These are phyloP conservation scores for Inga oerstediana DNA, from an alignment of 306 rosid genomes.

Conservation along the genomic window DNA sequence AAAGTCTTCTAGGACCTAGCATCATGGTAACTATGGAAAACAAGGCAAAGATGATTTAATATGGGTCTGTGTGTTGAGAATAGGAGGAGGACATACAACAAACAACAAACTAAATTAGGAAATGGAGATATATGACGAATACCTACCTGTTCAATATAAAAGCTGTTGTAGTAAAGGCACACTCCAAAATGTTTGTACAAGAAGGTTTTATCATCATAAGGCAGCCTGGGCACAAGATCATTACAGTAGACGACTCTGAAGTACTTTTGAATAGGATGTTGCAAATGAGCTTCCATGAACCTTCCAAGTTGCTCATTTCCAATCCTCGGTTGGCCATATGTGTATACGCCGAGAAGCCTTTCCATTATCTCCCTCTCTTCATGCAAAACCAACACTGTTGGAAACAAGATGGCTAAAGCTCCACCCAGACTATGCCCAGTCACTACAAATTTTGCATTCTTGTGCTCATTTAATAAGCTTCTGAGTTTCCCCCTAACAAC, in stretches of 20 bases:
- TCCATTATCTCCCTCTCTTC: conserved; percentile 62
- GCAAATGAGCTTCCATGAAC: conserved; percentile 64
- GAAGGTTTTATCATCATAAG: conserved; percentile 69
- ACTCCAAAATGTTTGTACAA: conserved; percentile 73
- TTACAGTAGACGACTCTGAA: conserved; percentile 81
- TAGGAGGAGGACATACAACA: not conserved
- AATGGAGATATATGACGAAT: conserved; percentile 9
- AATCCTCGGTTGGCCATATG: conserved; percentile 83
- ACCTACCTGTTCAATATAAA: conserved; percentile 54
- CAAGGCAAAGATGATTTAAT: not conserved
- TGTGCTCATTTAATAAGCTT: conserved; percentile 64
- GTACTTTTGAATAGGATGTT: conserved; percentile 52
- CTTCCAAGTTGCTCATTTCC: conserved; percentile 63
- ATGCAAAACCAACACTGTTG: conserved; percentile 64
- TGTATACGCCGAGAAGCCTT: conserved; percentile 64
- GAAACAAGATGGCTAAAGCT: conserved; percentile 73
- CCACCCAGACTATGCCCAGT: conserved; percentile 89
- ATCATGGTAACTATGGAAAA: not conserved
- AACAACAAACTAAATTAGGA: conserved; percentile 3
- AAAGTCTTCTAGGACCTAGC: not conserved
- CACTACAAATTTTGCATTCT: conserved; percentile 67
- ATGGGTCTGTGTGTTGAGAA: not conserved
- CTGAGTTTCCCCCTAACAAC: conserved; percentile 51
- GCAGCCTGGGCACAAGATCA: conserved; percentile 81
- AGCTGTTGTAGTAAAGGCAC: conserved; percentile 77